These are phyloP conservation scores for Myriosclerotinia scirpicola DNA, from an alignment of 2,329 filamentous ascomycete species.

Conservation along the genomic window DNA sequence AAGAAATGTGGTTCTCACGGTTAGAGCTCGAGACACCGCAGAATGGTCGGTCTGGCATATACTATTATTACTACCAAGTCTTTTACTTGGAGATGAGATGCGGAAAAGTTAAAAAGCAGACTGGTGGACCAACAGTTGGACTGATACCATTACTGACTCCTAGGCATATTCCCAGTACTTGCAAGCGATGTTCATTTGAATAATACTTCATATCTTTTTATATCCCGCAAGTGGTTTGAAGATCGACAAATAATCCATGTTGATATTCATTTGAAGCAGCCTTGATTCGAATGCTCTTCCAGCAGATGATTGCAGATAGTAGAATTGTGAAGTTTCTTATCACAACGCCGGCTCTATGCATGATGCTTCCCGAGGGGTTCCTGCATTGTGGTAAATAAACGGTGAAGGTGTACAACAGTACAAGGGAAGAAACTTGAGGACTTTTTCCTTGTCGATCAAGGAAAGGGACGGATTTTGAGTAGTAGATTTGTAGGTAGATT, in stretches of 20 bases:
- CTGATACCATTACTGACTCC: background rate
- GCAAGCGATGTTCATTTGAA: conserved; percentile 6
- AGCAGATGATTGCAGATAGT: conserved; percentile 5
- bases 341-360: conserved; percentile 13
- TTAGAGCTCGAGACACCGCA: background rate
- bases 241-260: conserved; percentile 16
- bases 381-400: conserved; percentile 1
- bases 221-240: background rate
- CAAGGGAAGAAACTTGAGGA: background rate
- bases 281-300: conserved; percentile 11
- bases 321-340: background rate
- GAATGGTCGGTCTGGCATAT: conserved; percentile 11
- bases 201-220: background rate
- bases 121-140: background rate
- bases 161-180: background rate
- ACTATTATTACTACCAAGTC: background rate
- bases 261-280: conserved; percentile 14
- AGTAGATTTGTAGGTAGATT: background rate
- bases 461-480: background rate
- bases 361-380: conserved; percentile 15
- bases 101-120: background rate
- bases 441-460: conserved; percentile 11
- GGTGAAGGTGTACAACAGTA: background rate
- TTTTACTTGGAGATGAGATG: too few species aligned
- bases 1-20: conserved; percentile 18